Percentiles rank a stretch among this genome's conserved stretches.
Conservation (phyloP, 2,329 filamentous ascomycete genomes). For the Coniochaeta sp. region DNA sequence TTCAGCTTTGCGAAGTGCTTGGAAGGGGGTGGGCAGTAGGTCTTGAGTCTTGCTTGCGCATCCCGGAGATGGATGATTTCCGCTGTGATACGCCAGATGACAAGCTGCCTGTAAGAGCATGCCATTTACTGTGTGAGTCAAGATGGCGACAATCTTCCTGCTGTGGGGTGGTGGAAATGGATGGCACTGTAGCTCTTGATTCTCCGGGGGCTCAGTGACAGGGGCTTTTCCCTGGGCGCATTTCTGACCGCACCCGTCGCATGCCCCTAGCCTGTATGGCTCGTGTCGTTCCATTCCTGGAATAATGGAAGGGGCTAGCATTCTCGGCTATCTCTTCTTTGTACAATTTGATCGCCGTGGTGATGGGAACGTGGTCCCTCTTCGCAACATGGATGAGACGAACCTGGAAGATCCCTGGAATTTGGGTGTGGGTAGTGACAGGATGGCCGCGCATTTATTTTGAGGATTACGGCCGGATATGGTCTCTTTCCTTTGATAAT, state of each 20-base stretch:
- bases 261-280: not conserved
- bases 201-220: not conserved
- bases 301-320: not conserved
- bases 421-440: not conserved
- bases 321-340: not conserved
- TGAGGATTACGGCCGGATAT: not conserved
- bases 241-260: not conserved
- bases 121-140: not conserved
- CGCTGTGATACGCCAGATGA: not conserved
- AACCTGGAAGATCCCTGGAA: not conserved
- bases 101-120: not conserved
- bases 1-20: conserved; percentile 12
- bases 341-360: not conserved
- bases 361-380: not conserved
- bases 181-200: not conserved
- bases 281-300: not conserved
- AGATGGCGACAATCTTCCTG: not conserved
- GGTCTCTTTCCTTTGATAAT: not conserved
- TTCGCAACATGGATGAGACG: not conserved
- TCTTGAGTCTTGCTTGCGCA: not conserved
- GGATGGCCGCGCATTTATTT: not conserved
- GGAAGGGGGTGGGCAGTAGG: not conserved
- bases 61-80: not conserved
- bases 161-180: not conserved
- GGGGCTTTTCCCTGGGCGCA: not conserved